These are phyloP conservation scores for Pichia kudriavzevii DNA, from an alignment of 1,139 yeast species.

Conservation along the genomic window DNA sequence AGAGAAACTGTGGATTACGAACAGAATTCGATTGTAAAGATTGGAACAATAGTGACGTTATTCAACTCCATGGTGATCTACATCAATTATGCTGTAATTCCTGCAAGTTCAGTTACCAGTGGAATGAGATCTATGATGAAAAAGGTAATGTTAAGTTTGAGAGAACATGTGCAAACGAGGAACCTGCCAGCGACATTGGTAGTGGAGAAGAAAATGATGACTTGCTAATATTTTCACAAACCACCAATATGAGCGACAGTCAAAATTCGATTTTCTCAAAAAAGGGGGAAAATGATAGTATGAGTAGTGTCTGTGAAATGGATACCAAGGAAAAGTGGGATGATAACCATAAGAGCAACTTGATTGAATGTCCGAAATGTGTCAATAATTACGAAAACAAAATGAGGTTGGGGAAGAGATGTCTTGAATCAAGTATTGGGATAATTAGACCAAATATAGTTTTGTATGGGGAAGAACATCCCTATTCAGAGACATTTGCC, in stretches of 20 bases:
- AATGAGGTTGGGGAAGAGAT: conserved; percentile 52
- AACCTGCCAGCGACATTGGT: conserved; percentile 1
- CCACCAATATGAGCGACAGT: conserved; percentile 2
- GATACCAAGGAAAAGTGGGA: conserved; percentile 19
- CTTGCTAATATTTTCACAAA: conserved; percentile 9
- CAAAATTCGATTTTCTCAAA: conserved; percentile 7
- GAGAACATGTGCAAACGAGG: background rate
- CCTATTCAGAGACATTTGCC: conserved; percentile 60
- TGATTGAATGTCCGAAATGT: conserved; percentile 63
- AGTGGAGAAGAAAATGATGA: conserved; percentile 5
- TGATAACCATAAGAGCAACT: conserved; percentile 41
- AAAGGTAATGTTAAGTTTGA: conserved; percentile 55
- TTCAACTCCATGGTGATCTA: conserved; percentile 87
- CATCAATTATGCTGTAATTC: conserved; percentile 42
- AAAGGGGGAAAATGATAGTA: conserved; percentile 1
- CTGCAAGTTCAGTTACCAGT: conserved; percentile 52
- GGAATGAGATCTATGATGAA: conserved; percentile 77
- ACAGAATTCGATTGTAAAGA: conserved; percentile 26
- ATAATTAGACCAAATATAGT: conserved; percentile 67
- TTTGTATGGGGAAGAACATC: conserved; percentile 74
- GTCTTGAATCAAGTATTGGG: conserved; percentile 48
- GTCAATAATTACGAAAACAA: conserved; percentile 45
- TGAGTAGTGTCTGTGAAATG: conserved; percentile 3
- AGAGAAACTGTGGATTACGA: conserved; percentile 30
- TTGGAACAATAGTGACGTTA: conserved; percentile 67